Evolutionary conservation across 495 filamentous ascomycete genomes (phyloP).

Genomic region (Talaromyces stipitatus): DNA sequence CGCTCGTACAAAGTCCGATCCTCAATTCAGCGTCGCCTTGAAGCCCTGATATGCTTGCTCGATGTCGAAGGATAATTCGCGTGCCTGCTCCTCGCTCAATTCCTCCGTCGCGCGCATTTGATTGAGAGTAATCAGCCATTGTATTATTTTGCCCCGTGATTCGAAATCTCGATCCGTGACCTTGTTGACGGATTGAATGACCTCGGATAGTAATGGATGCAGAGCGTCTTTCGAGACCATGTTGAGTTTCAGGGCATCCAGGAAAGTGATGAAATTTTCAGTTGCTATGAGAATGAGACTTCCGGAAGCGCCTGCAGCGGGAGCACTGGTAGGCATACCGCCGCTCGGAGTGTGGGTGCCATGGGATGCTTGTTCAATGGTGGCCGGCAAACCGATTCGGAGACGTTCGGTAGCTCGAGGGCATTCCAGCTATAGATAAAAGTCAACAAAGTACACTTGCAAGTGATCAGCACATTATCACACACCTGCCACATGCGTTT

Average conservation of each 20-base stretch:
- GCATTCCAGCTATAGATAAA: conserved; percentile 67
- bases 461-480: conserved; percentile 2
- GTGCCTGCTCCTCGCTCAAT: conserved; percentile 74
- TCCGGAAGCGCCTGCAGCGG: conserved; percentile 51
- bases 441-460: neutral
- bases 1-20: neutral
- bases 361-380: conserved; percentile 48
- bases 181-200: conserved; percentile 94
- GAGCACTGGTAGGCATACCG: conserved; percentile 27
- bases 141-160: conserved; percentile 89
- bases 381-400: conserved; percentile 74
- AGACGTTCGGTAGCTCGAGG: conserved; percentile 90
- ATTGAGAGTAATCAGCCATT: conserved; percentile 95
- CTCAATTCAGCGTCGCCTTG: conserved; percentile 57
- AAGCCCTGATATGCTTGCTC: conserved; percentile 89
- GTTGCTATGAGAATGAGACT: conserved; percentile 78
- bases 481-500: conserved; percentile 85
- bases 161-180: conserved; percentile 92
- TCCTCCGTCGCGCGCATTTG: conserved; percentile 95
- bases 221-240: conserved; percentile 90
- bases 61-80: conserved; percentile 83
- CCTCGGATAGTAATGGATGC: conserved; percentile 85
- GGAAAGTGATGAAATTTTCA: conserved; percentile 96
- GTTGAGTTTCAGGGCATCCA: conserved; percentile 86
- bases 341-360: conserved; percentile 28